Conservation (phyloP, 768 basidiomycete species). For the Trametes cinnabarina region DNA sequence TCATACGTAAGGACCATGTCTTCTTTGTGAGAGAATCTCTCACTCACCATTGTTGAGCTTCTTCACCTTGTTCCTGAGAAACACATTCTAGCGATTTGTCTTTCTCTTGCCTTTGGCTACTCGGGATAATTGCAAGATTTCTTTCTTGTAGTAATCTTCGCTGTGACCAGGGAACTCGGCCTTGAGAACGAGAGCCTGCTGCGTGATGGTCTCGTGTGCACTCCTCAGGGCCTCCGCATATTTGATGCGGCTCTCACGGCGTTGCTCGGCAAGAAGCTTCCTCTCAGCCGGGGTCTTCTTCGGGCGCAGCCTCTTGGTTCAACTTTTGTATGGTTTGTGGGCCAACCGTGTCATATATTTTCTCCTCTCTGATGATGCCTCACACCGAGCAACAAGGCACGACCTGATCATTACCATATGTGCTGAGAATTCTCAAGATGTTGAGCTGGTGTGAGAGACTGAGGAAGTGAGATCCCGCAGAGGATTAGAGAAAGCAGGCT, state of each 20-base stretch:
- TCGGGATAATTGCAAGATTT: neutral
- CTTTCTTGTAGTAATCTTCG: neutral
- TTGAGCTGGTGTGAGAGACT: too few relatives aligned
- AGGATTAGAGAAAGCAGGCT: too few relatives aligned
- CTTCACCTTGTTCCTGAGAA: neutral
- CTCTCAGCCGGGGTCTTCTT: neutral
- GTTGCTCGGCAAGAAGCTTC: neutral
- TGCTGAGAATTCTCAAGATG: too few relatives aligned
- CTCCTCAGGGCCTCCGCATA: neutral
- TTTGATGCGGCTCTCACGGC: neutral
- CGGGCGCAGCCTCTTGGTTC: neutral
- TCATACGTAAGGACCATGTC: neutral
- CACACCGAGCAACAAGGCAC: too few relatives aligned
- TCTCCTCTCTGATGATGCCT: too few relatives aligned
- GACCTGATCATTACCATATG: too few relatives aligned
- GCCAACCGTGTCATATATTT: too few relatives aligned
- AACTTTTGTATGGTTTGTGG: neutral
- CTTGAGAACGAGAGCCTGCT: neutral
- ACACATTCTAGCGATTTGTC: constrained; percentile 7
- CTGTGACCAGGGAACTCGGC: neutral
- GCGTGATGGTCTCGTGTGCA: neutral
- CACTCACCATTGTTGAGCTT: too few relatives aligned
- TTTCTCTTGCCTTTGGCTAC: neutral
- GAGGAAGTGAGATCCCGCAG: too few relatives aligned
- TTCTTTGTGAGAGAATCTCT: too few relatives aligned